Conservation (phyloP, 1,284 basidiomycete species). For the Trametes hirsuta region DNA sequence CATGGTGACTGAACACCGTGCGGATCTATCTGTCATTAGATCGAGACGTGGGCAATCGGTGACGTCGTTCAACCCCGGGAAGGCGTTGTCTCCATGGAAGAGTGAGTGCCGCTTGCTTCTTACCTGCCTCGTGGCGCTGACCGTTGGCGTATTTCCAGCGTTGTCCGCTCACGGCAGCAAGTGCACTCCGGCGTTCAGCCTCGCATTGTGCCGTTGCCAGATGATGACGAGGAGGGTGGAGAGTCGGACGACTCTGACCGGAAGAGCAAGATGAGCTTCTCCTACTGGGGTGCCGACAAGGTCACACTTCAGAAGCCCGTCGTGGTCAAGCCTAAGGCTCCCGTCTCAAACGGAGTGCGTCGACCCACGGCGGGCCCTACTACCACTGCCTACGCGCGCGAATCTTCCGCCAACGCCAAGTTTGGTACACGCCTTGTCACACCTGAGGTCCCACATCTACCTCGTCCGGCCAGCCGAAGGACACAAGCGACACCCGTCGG, state of each 20-base stretch:
- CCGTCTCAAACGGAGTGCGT: conserved; percentile 43
- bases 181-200: conserved; percentile 61
- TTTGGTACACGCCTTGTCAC: conserved; percentile 77
- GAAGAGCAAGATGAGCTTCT: conserved; percentile 91
- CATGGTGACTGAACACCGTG: conserved; percentile 1
- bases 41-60: conserved; percentile 88
- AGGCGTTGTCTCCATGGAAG: conserved; percentile 83
- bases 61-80: conserved; percentile 71
- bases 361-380: conserved; percentile 48
- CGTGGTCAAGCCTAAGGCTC: conserved; percentile 53
- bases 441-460: conserved; percentile 46
- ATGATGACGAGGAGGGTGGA: conserved; percentile 53
- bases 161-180: conserved; percentile 68
- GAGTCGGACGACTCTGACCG: conserved; percentile 84
- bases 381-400: conserved; percentile 65
- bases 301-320: conserved; percentile 81
- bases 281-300: conserved; percentile 88
- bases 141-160: conserved; percentile 43
- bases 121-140: conserved; percentile 18
- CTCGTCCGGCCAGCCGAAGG: conserved; percentile 67
- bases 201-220: conserved; percentile 70
- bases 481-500: conserved; percentile 54
- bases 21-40: conserved; percentile 45
- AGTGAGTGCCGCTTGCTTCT: conserved; percentile 54
- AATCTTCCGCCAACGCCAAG: conserved; percentile 84